Evolutionary conservation across 441 rosid species (phyloP).

Genomic region (Corymbia citriodora): DNA sequence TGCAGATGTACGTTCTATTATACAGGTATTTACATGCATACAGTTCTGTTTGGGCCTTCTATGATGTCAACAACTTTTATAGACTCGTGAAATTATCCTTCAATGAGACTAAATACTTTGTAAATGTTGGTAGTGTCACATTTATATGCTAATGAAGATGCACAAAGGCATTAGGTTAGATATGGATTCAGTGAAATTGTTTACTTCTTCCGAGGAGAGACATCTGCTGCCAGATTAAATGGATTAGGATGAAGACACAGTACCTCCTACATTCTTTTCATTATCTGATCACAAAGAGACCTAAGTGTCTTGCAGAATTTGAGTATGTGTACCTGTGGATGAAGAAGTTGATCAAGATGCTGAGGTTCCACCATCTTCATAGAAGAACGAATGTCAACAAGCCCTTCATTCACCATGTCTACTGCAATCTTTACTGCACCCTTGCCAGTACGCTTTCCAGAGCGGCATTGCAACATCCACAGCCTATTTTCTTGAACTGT

Average conservation of each 20-base stretch:
- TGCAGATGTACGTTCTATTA: not conserved
- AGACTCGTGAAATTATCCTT: not conserved
- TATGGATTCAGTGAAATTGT: not conserved
- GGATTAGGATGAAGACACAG: not conserved
- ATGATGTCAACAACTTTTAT: not conserved
- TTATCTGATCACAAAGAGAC: not conserved
- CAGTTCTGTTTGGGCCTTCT: not conserved
- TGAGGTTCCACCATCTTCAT: conserved; percentile 89
- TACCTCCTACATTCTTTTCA: not conserved
- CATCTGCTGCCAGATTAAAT: not conserved
- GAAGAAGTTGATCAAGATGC: conserved; percentile 92
- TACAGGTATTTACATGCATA: not conserved
- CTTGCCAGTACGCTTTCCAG: conserved; percentile 89
- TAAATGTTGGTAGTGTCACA: not conserved
- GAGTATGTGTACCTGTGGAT: conserved; percentile 61
- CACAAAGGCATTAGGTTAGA: not conserved
- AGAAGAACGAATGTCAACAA: conserved; percentile 53
- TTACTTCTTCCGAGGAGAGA: not conserved
- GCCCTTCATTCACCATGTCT: conserved; percentile 87
- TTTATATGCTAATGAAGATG: not conserved
- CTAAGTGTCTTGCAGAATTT: not conserved
- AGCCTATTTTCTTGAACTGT: conserved; percentile 92
- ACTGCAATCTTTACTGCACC: conserved; percentile 94
- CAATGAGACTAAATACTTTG: not conserved
- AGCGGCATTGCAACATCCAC: conserved; percentile 96